These are phyloP conservation scores for Neurospora sublineolata DNA, from an alignment of 495 filamentous ascomycete species.

Conservation along the genomic window DNA sequence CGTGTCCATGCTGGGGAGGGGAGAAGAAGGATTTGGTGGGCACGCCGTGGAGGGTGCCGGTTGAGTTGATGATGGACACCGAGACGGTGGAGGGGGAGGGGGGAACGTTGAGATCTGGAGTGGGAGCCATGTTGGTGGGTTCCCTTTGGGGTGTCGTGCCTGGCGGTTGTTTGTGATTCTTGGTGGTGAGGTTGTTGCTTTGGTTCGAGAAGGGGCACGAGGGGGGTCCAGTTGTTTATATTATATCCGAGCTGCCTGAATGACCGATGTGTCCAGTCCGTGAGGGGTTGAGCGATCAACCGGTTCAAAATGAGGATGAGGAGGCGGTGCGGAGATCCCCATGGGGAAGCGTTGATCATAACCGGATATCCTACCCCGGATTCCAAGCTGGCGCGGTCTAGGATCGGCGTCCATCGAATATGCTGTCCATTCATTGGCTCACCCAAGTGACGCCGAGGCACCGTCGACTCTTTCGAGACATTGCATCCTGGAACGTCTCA, in stretches of 20 bases:
- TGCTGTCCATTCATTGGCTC: neutral
- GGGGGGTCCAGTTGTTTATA: neutral
- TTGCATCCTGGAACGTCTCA: neutral
- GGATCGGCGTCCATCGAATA: neutral
- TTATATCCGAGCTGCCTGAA: neutral
- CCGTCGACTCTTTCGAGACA: neutral
- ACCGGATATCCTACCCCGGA: neutral
- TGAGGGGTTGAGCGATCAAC: neutral
- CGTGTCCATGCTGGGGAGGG: slow-evolving; percentile 32
- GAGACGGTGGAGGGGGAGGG: slow-evolving; percentile 33
- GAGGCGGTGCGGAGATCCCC: neutral
- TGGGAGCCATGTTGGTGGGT: slow-evolving; percentile 1
- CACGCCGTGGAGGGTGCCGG: slow-evolving; percentile 25
- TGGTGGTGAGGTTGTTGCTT: neutral
- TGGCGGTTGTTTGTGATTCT: neutral
- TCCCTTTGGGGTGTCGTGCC: neutral
- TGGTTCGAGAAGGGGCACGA: neutral
- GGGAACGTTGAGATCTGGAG: slow-evolving; percentile 36
- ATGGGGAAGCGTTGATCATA: neutral
- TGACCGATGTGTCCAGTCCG: neutral
- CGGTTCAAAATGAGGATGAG: neutral
- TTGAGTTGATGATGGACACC: slow-evolving; percentile 47
- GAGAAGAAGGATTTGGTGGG: slow-evolving; percentile 22
- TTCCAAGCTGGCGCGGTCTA: neutral
- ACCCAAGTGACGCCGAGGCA: neutral